Percentiles rank a stretch among this genome's conserved stretches.
phyloP scores from a whole-genome alignment of 805 yeast genomes.

The Lachancea cidri region DNA sequence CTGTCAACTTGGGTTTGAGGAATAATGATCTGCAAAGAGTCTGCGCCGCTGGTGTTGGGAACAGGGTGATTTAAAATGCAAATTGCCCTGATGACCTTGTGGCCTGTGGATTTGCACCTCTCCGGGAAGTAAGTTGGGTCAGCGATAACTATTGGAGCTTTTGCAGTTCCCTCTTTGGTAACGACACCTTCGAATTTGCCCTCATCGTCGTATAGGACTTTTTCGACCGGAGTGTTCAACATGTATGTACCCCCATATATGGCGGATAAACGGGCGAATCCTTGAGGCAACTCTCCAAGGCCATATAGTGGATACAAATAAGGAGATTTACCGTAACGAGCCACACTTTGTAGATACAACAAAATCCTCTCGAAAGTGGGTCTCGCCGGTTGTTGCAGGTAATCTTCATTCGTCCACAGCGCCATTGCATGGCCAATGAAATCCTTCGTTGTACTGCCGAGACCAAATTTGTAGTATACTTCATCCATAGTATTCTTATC shows the following conservation, averaged over 20 bases:
- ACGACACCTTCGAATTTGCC: conserved; percentile 78
- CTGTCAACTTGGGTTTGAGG: conserved; percentile 95
- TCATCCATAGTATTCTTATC: conserved; percentile 90
- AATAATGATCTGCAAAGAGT: conserved; percentile 88
- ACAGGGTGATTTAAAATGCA: conserved; percentile 88
- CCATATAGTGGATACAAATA: conserved; percentile 95
- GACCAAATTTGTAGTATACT: conserved; percentile 80
- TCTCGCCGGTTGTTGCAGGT: conserved; percentile 82
- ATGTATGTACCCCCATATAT: conserved; percentile 98
- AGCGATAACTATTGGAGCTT: conserved; percentile 90
- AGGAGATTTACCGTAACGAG: conserved; percentile 94
- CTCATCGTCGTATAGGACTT: conserved; percentile 66
- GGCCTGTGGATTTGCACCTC: conserved; percentile 35
- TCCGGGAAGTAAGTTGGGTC: conserved; percentile 97
- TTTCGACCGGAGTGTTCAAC: conserved; percentile 95
- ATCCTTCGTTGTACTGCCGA: conserved; percentile 90
- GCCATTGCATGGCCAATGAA: conserved; percentile 99
- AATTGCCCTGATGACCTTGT: conserved; percentile 42
- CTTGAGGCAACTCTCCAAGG: conserved; percentile 97
- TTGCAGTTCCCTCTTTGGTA: conserved; percentile 87
- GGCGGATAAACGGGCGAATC: conserved; percentile 93
- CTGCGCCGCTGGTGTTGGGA: conserved; percentile 73
- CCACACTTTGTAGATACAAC: conserved; percentile 83
- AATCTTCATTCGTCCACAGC: conserved; percentile 87
- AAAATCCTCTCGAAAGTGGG: conserved; percentile 84